Conservation (phyloP, 495 filamentous ascomycete genomes). For the Penicillium paxilli region DNA sequence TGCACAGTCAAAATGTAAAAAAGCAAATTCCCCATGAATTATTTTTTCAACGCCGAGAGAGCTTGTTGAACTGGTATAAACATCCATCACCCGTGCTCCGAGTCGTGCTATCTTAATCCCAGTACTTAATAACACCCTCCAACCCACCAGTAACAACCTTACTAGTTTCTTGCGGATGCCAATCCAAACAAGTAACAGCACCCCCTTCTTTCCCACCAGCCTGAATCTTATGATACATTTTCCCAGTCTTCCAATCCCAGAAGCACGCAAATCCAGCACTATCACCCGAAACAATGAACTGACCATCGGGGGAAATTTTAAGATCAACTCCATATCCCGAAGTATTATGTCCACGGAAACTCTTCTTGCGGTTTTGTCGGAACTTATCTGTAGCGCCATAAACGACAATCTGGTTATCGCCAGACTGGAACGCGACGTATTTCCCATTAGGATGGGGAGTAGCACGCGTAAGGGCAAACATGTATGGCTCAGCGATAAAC, state of each 20-base stretch:
- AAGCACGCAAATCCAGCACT: constrained; percentile 86
- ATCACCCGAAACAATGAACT: constrained; percentile 83
- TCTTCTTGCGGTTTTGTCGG: constrained; percentile 95
- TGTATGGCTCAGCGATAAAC: constrained; percentile 91
- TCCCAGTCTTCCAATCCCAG: constrained; percentile 99
- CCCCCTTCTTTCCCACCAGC: constrained; percentile 63
- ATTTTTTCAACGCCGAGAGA: constrained; percentile 11
- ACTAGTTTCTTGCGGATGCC: constrained; percentile 94
- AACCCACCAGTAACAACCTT: constrained; percentile 90
- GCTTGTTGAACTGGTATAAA: neutral
- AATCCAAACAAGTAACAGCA: constrained; percentile 78
- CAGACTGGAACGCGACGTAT: constrained; percentile 87
- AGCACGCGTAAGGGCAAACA: constrained; percentile 87
- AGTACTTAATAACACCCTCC: constrained; percentile 88
- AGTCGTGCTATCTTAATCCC: constrained; percentile 64
- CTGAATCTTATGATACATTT: constrained; percentile 94
- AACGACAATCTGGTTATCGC: constrained; percentile 95
- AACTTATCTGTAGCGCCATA: constrained; percentile 94
- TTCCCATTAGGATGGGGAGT: constrained; percentile 84
- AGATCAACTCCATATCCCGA: constrained; percentile 92
- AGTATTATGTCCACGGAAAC: constrained; percentile 92
- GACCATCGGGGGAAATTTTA: constrained; percentile 84
- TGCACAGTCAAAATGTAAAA: neutral
- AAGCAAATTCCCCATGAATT: neutral
- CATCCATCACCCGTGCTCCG: neutral